Conservation (phyloP, 768 basidiomycete species). For the Kwoniella europaea region DNA sequence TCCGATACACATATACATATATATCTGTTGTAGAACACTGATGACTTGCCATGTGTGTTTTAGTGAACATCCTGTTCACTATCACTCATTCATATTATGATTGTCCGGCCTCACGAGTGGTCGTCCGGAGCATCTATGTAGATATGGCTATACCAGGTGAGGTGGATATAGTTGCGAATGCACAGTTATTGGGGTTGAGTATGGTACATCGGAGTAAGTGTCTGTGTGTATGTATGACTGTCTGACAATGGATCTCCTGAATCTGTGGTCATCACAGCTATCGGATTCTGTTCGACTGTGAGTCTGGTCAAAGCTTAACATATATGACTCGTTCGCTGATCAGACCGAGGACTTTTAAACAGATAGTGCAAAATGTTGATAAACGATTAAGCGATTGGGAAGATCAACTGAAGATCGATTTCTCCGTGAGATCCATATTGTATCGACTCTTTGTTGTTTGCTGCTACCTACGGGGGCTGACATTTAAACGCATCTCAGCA, state of each 20-base stretch:
- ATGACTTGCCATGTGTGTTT: too few relatives aligned
- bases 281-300: constrained; percentile 3
- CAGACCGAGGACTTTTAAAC: neutral
- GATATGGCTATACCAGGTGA: neutral
- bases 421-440: neutral
- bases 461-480: too few relatives aligned
- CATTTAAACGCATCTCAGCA: neutral
- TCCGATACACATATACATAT: neutral
- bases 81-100: constrained; percentile 6
- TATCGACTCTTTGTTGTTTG: neutral
- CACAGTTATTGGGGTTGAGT: constrained; percentile 4
- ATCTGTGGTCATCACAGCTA: neutral
- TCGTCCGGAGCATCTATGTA: neutral
- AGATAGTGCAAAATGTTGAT: neutral
- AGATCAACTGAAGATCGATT: neutral
- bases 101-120: constrained; percentile 4
- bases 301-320: neutral
- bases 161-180: neutral
- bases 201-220: constrained; percentile 11
- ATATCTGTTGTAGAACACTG: neutral
- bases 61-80: constrained; percentile 8
- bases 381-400: neutral
- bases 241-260: neutral
- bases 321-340: neutral
- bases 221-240: too few relatives aligned